phyloP scores from a whole-genome alignment of 2,329 filamentous ascomycete genomes.

The Cytospora piceicola region DNA sequence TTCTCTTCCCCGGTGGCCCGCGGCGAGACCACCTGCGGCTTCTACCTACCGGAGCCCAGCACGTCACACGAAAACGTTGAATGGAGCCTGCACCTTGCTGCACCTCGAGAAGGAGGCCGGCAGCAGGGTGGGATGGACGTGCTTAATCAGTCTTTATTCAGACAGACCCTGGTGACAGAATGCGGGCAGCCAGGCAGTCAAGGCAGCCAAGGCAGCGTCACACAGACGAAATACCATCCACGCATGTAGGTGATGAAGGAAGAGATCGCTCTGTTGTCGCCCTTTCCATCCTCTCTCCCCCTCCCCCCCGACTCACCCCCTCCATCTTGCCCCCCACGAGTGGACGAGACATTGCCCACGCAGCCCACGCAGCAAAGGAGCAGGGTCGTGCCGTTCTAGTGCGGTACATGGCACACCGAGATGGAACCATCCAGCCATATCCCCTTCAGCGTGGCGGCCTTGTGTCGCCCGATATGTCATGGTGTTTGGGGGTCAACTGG shows the following conservation, averaged over 20 bases:
- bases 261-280: neutral
- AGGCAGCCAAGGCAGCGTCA: too few relatives aligned
- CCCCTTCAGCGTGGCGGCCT: neutral
- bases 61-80: neutral
- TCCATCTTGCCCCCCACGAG: neutral
- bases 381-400: neutral
- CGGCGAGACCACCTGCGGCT: neutral
- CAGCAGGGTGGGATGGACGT: neutral
- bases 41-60: neutral
- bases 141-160: neutral
- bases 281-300: too few relatives aligned
- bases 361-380: neutral
- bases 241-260: too few relatives aligned
- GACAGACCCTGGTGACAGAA: neutral
- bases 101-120: neutral
- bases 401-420: neutral
- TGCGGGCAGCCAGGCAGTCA: neutral
- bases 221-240: neutral
- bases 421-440: neutral
- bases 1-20: neutral
- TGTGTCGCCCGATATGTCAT: slow-evolving; percentile 2
- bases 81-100: neutral
- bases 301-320: neutral
- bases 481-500: neutral
- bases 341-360: neutral